A percentile compares a stretch with the other conserved stretches of the same genome.
phyloP scores from a whole-genome alignment of 257 asterid species.

The Solanum chiquidenum region DNA sequence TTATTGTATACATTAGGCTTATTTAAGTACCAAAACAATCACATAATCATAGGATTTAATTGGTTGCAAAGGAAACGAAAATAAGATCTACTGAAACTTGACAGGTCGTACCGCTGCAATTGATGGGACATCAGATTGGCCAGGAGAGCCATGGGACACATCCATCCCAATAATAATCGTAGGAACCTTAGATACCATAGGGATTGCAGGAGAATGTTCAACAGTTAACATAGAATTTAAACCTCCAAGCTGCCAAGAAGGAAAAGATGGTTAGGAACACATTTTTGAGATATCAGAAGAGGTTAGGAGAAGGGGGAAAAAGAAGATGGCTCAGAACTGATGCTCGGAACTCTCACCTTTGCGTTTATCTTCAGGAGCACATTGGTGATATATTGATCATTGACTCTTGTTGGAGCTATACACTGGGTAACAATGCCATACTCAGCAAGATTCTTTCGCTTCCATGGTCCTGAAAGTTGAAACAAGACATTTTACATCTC shows the following conservation, averaged over 20 bases:
- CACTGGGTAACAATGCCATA: conserved; percentile 87
- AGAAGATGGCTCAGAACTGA: neutral
- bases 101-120: conserved; percentile 67
- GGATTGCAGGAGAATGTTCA: conserved; percentile 56
- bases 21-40: neutral
- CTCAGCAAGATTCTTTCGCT: conserved; percentile 59
- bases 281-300: neutral
- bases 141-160: conserved; percentile 96
- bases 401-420: conserved; percentile 55
- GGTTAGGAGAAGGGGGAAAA: neutral
- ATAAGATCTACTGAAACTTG: neutral
- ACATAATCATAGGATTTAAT: neutral
- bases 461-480: conserved; percentile 66
- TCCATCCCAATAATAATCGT: conserved; percentile 91
- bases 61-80: neutral
- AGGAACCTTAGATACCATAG: conserved; percentile 63
- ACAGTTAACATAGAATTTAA: conserved; percentile 57
- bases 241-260: conserved; percentile 68
- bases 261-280: neutral
- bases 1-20: neutral
- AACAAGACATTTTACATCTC: neutral
- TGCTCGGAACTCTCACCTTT: conserved; percentile 33
- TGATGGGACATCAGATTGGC: conserved; percentile 86
- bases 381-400: conserved; percentile 77
- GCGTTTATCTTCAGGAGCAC: conserved; percentile 76